A percentile compares a stretch with the other conserved stretches of the same genome.
Evolutionary conservation across 75 land plant genomes (phyloP).

Genomic region (Chamaecyparis obtusa): DNA sequence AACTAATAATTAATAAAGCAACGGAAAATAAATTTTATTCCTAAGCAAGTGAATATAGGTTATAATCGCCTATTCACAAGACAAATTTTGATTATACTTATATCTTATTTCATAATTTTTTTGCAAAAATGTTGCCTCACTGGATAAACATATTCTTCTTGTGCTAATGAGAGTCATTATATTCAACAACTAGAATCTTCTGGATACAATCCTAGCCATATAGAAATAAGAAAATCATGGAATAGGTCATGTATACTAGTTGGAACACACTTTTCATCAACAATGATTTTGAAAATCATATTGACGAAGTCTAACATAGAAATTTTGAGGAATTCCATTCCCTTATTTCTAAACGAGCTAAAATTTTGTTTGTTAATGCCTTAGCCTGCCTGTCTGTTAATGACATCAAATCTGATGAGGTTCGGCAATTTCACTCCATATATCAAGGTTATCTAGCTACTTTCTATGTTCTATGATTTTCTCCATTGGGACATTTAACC

Average conservation of each 20-base stretch:
- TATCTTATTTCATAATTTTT: background rate
- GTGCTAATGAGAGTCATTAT: no score
- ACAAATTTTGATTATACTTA: background rate
- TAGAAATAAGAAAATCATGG: background rate
- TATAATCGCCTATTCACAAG: background rate
- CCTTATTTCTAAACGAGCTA: background rate
- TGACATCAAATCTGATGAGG: background rate
- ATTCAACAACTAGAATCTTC: background rate
- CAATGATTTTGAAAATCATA: background rate
- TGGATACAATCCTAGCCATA: background rate
- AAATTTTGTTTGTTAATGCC: constrained; percentile 33
- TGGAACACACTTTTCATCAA: background rate
- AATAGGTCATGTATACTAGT: background rate
- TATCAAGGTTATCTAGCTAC: no score
- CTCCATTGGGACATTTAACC: background rate
- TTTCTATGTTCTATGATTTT: no score
- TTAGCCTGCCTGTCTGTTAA: no score
- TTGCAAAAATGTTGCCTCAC: background rate
- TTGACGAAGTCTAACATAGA: background rate
- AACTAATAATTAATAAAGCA: background rate
- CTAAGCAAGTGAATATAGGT: background rate
- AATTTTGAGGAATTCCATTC: background rate
- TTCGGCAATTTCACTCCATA: background rate
- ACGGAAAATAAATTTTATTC: background rate
- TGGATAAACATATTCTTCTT: background rate